Conservation (phyloP, 2,329 filamentous ascomycete species). For the Fonsecaea erecta region DNA sequence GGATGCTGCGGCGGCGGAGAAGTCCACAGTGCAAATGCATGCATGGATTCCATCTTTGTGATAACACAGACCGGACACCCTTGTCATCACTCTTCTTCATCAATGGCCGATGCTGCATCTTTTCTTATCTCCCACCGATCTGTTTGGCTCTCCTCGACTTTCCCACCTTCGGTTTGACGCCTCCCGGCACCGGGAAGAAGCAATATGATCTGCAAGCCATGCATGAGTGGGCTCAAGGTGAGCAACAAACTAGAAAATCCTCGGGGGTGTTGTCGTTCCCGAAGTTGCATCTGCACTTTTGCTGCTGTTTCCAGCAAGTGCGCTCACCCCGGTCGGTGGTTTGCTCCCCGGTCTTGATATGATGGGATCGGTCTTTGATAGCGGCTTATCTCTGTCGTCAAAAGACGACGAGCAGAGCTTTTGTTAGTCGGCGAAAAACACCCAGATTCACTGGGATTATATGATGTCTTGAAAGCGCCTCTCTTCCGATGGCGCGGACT, state of each 20-base stretch:
- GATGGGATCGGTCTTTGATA: background rate
- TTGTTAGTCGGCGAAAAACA: background rate
- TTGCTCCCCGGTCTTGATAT: slow-evolving; percentile 2
- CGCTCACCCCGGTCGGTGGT: background rate
- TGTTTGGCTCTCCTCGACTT: too few species aligned
- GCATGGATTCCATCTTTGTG: background rate
- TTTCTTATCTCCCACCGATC: background rate
- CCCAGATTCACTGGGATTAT: slow-evolving; percentile 1
- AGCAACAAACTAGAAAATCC: background rate
- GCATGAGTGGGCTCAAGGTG: background rate
- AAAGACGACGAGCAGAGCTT: background rate
- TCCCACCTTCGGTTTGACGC: background rate
- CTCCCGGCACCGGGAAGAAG: background rate
- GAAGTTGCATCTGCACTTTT: slow-evolving; percentile 2
- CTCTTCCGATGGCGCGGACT: background rate
- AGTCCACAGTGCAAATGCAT: background rate
- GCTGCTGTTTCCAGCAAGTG: slow-evolving; percentile 7
- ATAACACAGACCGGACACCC: background rate
- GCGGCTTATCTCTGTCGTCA: slow-evolving; percentile 10
- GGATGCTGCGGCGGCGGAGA: background rate
- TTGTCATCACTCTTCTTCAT: too few species aligned
- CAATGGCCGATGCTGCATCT: background rate
- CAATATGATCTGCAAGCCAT: background rate
- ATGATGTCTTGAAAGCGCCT: background rate
- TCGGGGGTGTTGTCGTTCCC: background rate